Evolutionary conservation across 306 rosid genomes (phyloP), one percentile per base, ranked within the genome.

Genomic region (Alnus rubra): DNA sequence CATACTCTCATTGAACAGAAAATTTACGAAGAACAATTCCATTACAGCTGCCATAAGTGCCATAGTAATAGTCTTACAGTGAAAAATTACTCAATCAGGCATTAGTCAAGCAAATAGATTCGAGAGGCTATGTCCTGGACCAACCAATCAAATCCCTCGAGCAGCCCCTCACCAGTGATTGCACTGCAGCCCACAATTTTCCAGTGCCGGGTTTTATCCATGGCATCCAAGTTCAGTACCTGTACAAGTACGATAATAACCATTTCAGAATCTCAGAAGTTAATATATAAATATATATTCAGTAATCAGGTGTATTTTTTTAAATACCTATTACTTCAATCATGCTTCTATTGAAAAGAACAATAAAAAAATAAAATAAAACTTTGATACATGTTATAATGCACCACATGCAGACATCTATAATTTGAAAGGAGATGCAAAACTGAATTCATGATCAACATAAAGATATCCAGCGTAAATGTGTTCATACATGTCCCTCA

Each of bases 71-170:
- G 65, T 58, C 2, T 4, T 23, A 23, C 37, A 58, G 3, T 2
- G 45, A n/a, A 69, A 62, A 49, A 58, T 47, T 44, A 28, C 71
- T 7, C 30, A 58, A 28, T 54, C 39, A 33, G 52, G 23, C 37
- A 80, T 73, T 70, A 88, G 69, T 88, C 87, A 54, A 92, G 91
- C 87, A 90, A 82, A 80, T 94, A 92, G 75, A 92, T 90, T 84
- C 94, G 88, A 48, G 97, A 94, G 52, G 97, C 97, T 65, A 94
- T 79, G 82, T 92, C 97, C 79, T 92, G 92, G 76, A 94, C 97
- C 89, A 94, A 64, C 98, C 98, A 90, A 89, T 90, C 88, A 79
- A 92, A 89, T 28, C 94, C 98, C 84, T 88, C 90, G 16, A 94
- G 90, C 82, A 92, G 84, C 39, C 97, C 96, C 73, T 90, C 90